phyloP scores from a whole-genome alignment of 2,329 filamentous ascomycete species.

The Tympanopsis confertula region DNA sequence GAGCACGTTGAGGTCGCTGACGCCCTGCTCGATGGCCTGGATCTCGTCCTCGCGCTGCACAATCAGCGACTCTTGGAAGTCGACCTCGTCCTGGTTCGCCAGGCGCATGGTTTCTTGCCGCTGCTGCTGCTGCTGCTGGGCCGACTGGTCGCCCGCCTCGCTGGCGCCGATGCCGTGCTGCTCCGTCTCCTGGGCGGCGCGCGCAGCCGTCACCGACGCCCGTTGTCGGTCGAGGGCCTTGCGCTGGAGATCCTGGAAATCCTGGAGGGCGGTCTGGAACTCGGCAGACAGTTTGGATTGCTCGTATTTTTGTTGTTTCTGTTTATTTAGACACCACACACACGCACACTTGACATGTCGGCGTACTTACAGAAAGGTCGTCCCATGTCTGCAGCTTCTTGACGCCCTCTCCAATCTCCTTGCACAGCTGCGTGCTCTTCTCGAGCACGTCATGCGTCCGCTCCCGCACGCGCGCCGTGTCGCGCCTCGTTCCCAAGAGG shows the following conservation, averaged over 20 bases:
- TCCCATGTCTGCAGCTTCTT: constrained; percentile 85
- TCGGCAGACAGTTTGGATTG: constrained; percentile 90
- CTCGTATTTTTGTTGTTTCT: constrained; percentile 93
- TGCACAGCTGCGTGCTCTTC: constrained; percentile 76
- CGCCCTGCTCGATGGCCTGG: constrained; percentile 90
- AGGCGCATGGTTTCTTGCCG: constrained; percentile 69
- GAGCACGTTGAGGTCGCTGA: constrained; percentile 88
- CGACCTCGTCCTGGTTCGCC: constrained; percentile 84
- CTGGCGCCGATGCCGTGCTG: constrained; percentile 20
- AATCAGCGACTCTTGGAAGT: constrained; percentile 93
- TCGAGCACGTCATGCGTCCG: constrained; percentile 78
- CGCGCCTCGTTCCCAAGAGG: constrained; percentile 77
- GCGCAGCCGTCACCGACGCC: constrained; percentile 71
- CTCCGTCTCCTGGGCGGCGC: constrained; percentile 62
- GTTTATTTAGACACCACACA: constrained; percentile 5
- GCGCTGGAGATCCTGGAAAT: constrained; percentile 88
- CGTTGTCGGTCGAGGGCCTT: constrained; percentile 86
- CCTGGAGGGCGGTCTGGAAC: constrained; percentile 76
- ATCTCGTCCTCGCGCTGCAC: constrained; percentile 95
- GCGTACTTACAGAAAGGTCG: constrained; percentile 58
- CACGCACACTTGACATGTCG: constrained; percentile 3
- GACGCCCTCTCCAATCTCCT: constrained; percentile 82
- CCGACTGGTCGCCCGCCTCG: constrained; percentile 22
- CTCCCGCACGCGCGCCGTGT: constrained; percentile 83
- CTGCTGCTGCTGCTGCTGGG: constrained; percentile 47